Evolutionary conservation across 176 grass and related monocot genomes (phyloP).

Genomic region (Lolium rigidum): DNA sequence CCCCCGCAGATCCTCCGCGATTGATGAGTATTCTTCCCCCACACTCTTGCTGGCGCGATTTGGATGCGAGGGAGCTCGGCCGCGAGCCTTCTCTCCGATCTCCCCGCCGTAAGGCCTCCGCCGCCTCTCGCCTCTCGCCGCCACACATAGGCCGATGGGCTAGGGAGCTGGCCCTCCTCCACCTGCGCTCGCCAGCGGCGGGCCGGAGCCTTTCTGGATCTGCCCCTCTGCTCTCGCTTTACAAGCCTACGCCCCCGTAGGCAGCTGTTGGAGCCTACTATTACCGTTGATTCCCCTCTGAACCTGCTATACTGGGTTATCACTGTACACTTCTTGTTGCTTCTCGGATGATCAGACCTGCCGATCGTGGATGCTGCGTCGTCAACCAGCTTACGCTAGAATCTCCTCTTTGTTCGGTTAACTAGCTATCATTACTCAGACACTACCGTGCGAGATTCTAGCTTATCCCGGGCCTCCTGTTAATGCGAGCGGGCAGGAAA

Average conservation of each 20-base stretch:
- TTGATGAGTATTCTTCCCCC: slow-evolving; percentile 57
- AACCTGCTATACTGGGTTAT: slow-evolving; percentile 2
- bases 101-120: slow-evolving; percentile 13
- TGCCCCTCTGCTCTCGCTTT: slow-evolving; percentile 4
- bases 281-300: not conserved
- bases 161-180: slow-evolving; percentile 24
- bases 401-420: not conserved
- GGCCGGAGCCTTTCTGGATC: slow-evolving; percentile 33
- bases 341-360: not conserved
- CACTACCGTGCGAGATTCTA: slow-evolving; percentile 1
- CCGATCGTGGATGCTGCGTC: slow-evolving; percentile 11
- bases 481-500: slow-evolving; percentile 27
- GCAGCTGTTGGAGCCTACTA: not conserved
- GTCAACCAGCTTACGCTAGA: slow-evolving; percentile 16
- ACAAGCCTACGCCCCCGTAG: not conserved
- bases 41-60: slow-evolving; percentile 34
- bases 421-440: not conserved
- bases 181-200: slow-evolving; percentile 31
- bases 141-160: slow-evolving; percentile 43
- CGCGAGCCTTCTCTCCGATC: slow-evolving; percentile 36
- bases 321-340: not conserved
- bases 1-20: slow-evolving; percentile 23
- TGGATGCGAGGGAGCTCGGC: slow-evolving; percentile 52
- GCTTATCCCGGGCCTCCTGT: slow-evolving; percentile 24
- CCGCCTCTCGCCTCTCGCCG: slow-evolving; percentile 18